phyloP scores from a whole-genome alignment of 176 grass and related monocot genomes.

The Bromus sterilis region DNA sequence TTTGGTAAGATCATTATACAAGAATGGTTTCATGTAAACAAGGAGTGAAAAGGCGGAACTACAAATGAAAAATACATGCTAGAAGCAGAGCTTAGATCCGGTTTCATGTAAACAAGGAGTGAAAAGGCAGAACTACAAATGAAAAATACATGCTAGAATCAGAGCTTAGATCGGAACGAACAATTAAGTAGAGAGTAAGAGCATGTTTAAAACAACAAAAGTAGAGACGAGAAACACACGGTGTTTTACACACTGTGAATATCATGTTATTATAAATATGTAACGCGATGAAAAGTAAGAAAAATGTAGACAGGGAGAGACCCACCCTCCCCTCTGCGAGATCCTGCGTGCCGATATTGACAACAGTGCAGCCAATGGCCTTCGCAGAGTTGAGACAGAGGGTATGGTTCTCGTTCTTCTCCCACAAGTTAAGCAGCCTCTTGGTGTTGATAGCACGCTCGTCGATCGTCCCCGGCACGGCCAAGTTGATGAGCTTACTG shows the following conservation, averaged over 20 bases:
- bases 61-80: background rate
- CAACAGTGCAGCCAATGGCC: constrained; percentile 91
- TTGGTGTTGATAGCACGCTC: constrained; percentile 94
- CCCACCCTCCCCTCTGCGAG: constrained; percentile 86
- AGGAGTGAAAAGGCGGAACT: background rate
- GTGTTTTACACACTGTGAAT: constrained; percentile 23
- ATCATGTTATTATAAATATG: background rate
- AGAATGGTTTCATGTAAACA: background rate
- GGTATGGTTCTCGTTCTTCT: constrained; percentile 97
- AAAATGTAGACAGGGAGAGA: background rate
- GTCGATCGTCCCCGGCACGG: constrained; percentile 83
- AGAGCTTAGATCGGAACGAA: background rate
- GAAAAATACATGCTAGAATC: background rate
- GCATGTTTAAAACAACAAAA: constrained; percentile 14
- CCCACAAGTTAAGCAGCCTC: constrained; percentile 81
- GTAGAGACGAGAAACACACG: background rate
- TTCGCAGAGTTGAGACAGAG: constrained; percentile 93
- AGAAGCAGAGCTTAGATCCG: background rate
- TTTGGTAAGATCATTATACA: constrained; percentile 8
- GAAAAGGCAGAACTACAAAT: background rate
- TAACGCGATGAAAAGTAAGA: background rate
- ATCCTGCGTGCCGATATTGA: constrained; percentile 95
- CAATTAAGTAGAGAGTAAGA: constrained; percentile 5
- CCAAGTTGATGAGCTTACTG: constrained; percentile 96
- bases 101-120: constrained; percentile 1